A percentile compares a stretch with the other conserved stretches of the same genome.
Conservation (phyloP, 2,329 filamentous ascomycete species). For the Karstenula rhodostoma region DNA sequence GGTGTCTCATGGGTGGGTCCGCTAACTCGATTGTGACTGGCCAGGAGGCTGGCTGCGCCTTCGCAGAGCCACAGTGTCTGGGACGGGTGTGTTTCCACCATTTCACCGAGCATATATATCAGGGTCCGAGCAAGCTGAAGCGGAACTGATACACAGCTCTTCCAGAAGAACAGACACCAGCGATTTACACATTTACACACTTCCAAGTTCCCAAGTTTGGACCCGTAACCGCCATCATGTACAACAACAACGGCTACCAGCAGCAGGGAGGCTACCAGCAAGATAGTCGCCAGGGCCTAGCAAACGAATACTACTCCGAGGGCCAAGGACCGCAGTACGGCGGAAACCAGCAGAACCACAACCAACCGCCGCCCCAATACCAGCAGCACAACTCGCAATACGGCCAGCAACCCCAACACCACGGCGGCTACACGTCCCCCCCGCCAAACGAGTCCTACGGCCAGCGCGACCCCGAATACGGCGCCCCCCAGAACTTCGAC, state of each 20-base stretch:
- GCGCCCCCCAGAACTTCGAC: not conserved
- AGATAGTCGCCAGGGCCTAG: not conserved
- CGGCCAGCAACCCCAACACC: conserved; percentile 17
- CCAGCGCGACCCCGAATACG: conserved; percentile 12
- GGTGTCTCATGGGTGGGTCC: conserved; percentile 10
- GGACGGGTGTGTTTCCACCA: not conserved
- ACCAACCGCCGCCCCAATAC: conserved; percentile 33
- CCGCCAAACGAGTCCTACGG: conserved; percentile 4
- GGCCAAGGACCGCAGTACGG: conserved; percentile 22
- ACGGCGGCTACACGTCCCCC: conserved; percentile 11
- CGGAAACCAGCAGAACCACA: conserved; percentile 19
- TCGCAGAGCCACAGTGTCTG: conserved; percentile 3
- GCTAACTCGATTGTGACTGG: conserved; percentile 2
- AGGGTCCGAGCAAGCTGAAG: conserved; percentile 2
- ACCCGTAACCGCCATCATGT: not conserved
- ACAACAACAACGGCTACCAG: conserved; percentile 8
- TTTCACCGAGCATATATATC: not conserved
- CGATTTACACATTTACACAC: too few species aligned
- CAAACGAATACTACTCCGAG: conserved; percentile 10
- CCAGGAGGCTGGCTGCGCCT: conserved; percentile 6
- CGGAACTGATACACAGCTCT: not conserved
- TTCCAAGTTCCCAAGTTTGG: too few species aligned
- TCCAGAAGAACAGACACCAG: too few species aligned
- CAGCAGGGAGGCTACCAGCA: conserved; percentile 8
- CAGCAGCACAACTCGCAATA: conserved; percentile 37